Evolutionary conservation across 2,329 filamentous ascomycete species (phyloP).

Genomic region (Microcera coccophila): DNA sequence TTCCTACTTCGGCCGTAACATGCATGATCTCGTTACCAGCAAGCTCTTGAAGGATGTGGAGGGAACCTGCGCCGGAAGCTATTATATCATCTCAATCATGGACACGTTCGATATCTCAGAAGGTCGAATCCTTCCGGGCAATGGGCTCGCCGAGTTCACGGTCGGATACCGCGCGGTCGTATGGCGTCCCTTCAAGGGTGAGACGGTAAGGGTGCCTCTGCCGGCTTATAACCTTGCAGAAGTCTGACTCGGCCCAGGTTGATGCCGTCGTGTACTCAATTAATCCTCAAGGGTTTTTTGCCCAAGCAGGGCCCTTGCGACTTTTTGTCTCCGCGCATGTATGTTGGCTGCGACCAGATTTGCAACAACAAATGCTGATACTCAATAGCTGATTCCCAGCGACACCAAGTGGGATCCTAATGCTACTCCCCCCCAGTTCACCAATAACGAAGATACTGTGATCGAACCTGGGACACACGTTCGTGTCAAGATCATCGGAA

Average conservation of each 20-base stretch:
- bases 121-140: constrained; percentile 85
- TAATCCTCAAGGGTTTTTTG: constrained; percentile 88
- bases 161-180: constrained; percentile 94
- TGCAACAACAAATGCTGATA: constrained; percentile 10
- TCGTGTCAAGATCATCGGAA: constrained; percentile 89
- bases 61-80: constrained; percentile 89
- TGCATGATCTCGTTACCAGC: constrained; percentile 84
- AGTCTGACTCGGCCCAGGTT: constrained; percentile 57
- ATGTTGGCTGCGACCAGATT: constrained; percentile 35
- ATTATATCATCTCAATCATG: constrained; percentile 98
- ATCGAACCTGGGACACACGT: constrained; percentile 94
- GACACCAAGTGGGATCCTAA: constrained; percentile 95
- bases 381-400: constrained; percentile 72
- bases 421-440: constrained; percentile 93
- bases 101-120: constrained; percentile 94
- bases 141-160: constrained; percentile 88
- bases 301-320: constrained; percentile 71
- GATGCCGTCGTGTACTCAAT: constrained; percentile 91
- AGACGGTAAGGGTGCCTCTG: constrained; percentile 66
- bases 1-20: constrained; percentile 92
- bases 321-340: constrained; percentile 82
- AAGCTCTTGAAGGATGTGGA: constrained; percentile 91
- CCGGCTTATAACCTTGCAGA: constrained; percentile 13
- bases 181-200: constrained; percentile 96
- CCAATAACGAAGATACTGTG: constrained; percentile 87